Base-by-base conservation (phyloP, 2,329 filamentous ascomycete genomes). In the Biscogniauxia marginata region DNA sequence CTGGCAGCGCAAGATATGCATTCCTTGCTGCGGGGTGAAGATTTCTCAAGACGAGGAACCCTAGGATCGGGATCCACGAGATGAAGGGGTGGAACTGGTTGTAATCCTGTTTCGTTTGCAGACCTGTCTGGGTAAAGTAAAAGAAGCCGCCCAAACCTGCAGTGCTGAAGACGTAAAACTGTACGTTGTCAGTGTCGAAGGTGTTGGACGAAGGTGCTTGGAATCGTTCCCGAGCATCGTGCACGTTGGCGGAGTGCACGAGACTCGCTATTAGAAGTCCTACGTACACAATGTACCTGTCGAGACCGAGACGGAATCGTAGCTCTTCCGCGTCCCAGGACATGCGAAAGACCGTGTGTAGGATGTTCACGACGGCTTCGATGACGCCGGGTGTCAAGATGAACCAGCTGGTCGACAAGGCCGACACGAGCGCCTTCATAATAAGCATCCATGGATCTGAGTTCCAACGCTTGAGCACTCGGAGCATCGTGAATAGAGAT, bases 271-370 rank as follows among this genome's bases (percentile, higher is more conserved):
- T 69, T 3, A 83, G 56, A 73, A 86, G 81, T 3, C 84, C 84
- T 21, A 81, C 67, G 61, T 80, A 86, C 9, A 82, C 79, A 56
- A 85, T 76, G 59, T 79, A 80, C 50, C 79, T 73, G 64, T 87
- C 84, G 3, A 83, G 72, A 2, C 65, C 69, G 20, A 84, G 73
- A 34, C 82, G 75, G 58, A 79, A 80, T 34, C 79, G 72, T 71
- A 82, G 77, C 57, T 81, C 79, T 0, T 68, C 59, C 1, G 77
- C 72, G 57, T 82, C 70, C 74, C 82, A 82, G 9, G 73, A 67
- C 46, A 83, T 77, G 16, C 73, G 72, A 65, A 77, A 82, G 5
- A 77, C 65, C n/a, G 67, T 61, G 21, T 70, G 57, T 7, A 82
- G 65, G 4, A 75, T 52, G 5, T 55, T 61, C 48, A 78, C 70